A percentile compares a stretch with the other conserved stretches of the same genome.
phyloP scores from a whole-genome alignment of 306 rosid species.

The Boehmeria nivea region DNA sequence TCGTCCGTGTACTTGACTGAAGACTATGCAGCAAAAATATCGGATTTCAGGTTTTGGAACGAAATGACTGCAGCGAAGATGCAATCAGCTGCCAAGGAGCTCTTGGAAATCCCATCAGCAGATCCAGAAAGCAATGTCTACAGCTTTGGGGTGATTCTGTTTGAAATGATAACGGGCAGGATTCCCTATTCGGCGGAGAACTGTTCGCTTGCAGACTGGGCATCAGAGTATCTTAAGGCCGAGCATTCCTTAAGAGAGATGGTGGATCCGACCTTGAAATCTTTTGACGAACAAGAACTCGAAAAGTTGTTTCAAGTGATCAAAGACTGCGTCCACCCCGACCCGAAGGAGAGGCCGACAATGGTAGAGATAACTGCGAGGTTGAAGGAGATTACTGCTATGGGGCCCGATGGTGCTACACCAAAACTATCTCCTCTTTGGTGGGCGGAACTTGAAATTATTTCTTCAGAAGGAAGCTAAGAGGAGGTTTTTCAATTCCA shows the following conservation, averaged over 20 bases:
- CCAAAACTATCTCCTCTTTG: constrained; percentile 85
- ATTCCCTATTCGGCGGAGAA: constrained; percentile 48
- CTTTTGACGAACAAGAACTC: constrained; percentile 43
- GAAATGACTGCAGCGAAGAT: constrained; percentile 39
- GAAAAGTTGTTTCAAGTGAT: constrained; percentile 48
- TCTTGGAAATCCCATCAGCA: constrained; percentile 30
- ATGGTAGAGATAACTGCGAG: constrained; percentile 50
- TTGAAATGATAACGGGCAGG: constrained; percentile 75
- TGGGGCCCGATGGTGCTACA: constrained; percentile 71
- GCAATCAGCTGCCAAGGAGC: constrained; percentile 27
- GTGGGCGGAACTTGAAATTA: constrained; percentile 96
- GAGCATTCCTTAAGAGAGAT: constrained; percentile 47
- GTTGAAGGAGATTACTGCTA: constrained; percentile 59
- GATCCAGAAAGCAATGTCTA: constrained; percentile 55
- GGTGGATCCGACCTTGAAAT: constrained; percentile 59
- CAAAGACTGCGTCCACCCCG: constrained; percentile 45
- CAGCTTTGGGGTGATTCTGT: constrained; percentile 65
- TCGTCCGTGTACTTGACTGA: constrained; percentile 75
- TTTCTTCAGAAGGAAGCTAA: constrained; percentile 50
- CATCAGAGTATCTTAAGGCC: constrained; percentile 47
- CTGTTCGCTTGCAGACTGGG: constrained; percentile 67
- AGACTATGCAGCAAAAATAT: constrained; percentile 83
- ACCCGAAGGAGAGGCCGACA: constrained; percentile 47
- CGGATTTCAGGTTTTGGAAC: constrained; percentile 67
- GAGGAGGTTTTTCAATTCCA: constrained; percentile 11